Evolutionary conservation across 2,329 filamentous ascomycete genomes (phyloP).

Genomic region (Magnaporthiopsis rhizophila): DNA sequence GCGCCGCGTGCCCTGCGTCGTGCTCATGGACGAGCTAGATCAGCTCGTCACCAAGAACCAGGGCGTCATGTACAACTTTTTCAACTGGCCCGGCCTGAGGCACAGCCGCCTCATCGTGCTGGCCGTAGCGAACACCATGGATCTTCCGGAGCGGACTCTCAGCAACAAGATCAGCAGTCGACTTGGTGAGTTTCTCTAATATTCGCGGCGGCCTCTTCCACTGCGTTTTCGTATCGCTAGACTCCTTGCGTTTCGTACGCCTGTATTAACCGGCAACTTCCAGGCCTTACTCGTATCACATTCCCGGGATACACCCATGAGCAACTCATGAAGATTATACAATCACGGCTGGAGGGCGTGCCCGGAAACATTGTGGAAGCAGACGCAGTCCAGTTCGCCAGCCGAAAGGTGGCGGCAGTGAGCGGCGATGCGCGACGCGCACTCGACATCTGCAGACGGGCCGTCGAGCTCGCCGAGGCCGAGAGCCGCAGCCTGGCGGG

Average conservation of each 20-base stretch:
- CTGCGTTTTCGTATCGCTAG: background rate
- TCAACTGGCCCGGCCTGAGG: constrained; percentile 92
- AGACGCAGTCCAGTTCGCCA: constrained; percentile 93
- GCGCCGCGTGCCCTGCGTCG: constrained; percentile 85
- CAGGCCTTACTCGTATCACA: constrained; percentile 80
- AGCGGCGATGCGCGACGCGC: constrained; percentile 89
- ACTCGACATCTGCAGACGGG: constrained; percentile 88
- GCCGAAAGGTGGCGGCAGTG: constrained; percentile 91
- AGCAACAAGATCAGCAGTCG: constrained; percentile 98
- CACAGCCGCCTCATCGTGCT: constrained; percentile 93
- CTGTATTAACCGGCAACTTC: background rate
- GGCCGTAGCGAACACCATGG: constrained; percentile 98
- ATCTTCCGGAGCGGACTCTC: constrained; percentile 87
- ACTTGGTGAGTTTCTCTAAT: constrained; percentile 40
- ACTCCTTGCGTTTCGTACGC: background rate
- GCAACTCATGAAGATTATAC: constrained; percentile 94
- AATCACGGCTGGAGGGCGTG: constrained; percentile 83
- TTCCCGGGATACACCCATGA: constrained; percentile 97
- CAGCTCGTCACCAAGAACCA: constrained; percentile 97
- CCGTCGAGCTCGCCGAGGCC: constrained; percentile 88
- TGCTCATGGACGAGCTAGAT: constrained; percentile 97
- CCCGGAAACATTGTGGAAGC: constrained; percentile 83
- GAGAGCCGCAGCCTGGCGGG: constrained; percentile 31
- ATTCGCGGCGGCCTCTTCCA: too few species aligned
- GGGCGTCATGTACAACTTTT: constrained; percentile 99